Conservation (phyloP, 2,329 filamentous ascomycete species). For the Akanthomyces uredinophilus region DNA sequence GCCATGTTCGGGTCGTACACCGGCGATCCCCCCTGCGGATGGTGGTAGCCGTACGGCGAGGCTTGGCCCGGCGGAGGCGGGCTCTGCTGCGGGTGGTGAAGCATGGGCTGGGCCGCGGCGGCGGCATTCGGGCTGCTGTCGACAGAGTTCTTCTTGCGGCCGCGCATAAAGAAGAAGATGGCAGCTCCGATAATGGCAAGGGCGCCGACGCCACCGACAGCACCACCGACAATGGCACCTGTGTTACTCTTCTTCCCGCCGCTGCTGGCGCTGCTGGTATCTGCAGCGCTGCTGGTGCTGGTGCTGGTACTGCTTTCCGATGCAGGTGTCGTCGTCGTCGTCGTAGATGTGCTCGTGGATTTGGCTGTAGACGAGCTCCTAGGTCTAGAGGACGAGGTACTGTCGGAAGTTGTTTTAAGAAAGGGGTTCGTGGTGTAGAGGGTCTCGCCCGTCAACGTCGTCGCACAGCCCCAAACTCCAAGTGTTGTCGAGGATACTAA, state of each 20-base stretch:
- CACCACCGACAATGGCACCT: conserved; percentile 8
- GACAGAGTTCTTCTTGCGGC: background rate
- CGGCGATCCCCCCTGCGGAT: background rate
- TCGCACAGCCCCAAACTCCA: conserved; percentile 1
- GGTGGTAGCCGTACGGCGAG: background rate
- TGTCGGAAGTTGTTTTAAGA: background rate
- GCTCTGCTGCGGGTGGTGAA: background rate
- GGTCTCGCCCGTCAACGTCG: background rate
- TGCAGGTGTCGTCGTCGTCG: background rate
- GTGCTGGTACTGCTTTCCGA: background rate
- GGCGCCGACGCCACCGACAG: conserved; percentile 5
- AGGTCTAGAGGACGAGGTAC: background rate
- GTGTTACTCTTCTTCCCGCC: background rate
- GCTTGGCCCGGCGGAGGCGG: background rate
- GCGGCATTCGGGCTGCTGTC: background rate
- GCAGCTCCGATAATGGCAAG: background rate
- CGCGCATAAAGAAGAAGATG: conserved; percentile 10
- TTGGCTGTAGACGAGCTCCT: background rate
- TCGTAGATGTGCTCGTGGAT: background rate
- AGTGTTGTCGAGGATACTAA: background rate
- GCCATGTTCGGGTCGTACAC: conserved; percentile 8
- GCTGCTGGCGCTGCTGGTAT: background rate
- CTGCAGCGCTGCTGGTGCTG: background rate
- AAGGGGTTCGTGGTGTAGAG: conserved; percentile 1
- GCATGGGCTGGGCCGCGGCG: background rate